Evolutionary conservation across 1,284 basidiomycete genomes (phyloP).

Genomic region (Apiotrichum porosum): DNA sequence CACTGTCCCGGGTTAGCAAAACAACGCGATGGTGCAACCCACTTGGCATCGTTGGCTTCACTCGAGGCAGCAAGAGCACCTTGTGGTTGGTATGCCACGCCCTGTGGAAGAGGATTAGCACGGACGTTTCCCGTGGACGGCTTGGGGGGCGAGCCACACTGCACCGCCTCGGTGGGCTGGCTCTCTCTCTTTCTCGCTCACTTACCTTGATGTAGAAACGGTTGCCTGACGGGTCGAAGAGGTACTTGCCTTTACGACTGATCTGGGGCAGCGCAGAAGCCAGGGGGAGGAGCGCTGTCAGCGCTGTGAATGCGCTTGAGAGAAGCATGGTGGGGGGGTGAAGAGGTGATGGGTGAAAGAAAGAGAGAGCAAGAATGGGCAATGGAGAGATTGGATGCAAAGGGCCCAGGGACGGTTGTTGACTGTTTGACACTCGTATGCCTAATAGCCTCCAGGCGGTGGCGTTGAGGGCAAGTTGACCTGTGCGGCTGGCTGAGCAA

Average conservation of each 20-base stretch:
- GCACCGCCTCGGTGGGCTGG: too few species aligned
- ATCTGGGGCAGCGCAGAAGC: constrained; percentile 38
- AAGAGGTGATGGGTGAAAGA: neutral
- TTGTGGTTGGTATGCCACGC: constrained; percentile 83
- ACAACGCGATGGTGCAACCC: constrained; percentile 12
- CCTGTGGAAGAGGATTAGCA: constrained; percentile 43
- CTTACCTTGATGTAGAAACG: constrained; percentile 84
- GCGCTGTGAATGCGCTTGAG: constrained; percentile 7
- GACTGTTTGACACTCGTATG: neutral
- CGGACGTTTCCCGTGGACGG: too few species aligned
- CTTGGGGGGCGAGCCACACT: too few species aligned
- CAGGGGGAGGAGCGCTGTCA: constrained; percentile 15
- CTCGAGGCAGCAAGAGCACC: constrained; percentile 54
- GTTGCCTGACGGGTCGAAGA: constrained; percentile 65
- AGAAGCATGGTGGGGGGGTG: constrained; percentile 13
- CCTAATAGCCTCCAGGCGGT: neutral
- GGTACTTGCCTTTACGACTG: constrained; percentile 57
- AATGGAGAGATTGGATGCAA: too few species aligned
- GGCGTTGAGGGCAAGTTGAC: neutral
- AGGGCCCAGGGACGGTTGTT: too few species aligned
- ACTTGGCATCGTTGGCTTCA: constrained; percentile 54
- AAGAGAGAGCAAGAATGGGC: neutral
- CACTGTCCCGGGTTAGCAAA: constrained; percentile 22
- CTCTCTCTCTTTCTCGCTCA: too few species aligned
- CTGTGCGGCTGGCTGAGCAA: too few species aligned